phyloP scores from a whole-genome alignment of 441 rosid species.

The Gossypium schwendimanii region DNA sequence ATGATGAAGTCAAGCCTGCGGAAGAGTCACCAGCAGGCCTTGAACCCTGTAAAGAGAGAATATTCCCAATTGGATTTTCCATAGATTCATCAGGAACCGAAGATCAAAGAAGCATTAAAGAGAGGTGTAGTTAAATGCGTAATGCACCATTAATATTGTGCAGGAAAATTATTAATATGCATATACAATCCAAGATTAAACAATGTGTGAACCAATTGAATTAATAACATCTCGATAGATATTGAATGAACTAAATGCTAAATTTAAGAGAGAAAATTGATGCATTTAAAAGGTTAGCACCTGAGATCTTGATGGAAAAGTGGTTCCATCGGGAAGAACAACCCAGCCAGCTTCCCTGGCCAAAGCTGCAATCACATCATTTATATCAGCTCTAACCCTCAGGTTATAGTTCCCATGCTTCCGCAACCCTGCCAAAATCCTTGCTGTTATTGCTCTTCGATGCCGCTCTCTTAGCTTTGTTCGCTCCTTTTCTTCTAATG shows the following conservation, averaged over 20 bases:
- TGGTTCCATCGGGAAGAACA: slow-evolving; percentile 99
- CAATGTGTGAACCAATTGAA: no score
- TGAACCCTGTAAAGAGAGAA: slow-evolving; percentile 50
- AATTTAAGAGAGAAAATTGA: slow-evolving; percentile 4
- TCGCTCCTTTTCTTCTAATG: slow-evolving; percentile 92
- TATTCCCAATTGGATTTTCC: slow-evolving; percentile 4
- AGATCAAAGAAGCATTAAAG: slow-evolving; percentile 11
- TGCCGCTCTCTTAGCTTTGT: slow-evolving; percentile 97
- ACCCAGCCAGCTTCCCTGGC: slow-evolving; percentile 99
- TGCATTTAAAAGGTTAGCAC: slow-evolving; percentile 32
- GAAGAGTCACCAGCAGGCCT: slow-evolving; percentile 59
- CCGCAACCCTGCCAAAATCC: slow-evolving; percentile 93
- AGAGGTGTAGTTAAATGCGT: neutral
- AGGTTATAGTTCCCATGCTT: slow-evolving; percentile 98
- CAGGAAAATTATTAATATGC: neutral
- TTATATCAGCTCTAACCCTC: slow-evolving; percentile 97
- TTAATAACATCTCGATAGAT: neutral
- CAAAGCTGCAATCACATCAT: slow-evolving; percentile 96
- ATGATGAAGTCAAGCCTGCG: slow-evolving; percentile 40
- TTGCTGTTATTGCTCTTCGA: slow-evolving; percentile 94
- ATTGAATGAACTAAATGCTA: neutral
- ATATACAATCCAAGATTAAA: neutral
- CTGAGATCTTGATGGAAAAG: slow-evolving; percentile 92
- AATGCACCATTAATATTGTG: neutral
- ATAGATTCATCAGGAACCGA: slow-evolving; percentile 1